Conservation (phyloP, 441 rosid species). For the Manihot esculenta region DNA sequence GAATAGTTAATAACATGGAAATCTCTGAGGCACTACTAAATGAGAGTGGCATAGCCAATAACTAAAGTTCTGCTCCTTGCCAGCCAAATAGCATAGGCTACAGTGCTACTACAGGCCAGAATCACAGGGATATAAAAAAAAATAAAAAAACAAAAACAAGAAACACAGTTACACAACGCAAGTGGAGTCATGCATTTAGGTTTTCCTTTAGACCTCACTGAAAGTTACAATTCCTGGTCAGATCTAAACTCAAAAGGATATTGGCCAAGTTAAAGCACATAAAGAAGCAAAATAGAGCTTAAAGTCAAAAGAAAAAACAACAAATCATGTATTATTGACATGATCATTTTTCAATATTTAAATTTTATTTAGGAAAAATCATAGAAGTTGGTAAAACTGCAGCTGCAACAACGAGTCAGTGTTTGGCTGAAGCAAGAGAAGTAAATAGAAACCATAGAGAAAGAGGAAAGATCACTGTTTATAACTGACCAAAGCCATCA, state of each 20-base stretch:
- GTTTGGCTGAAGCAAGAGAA: neutral
- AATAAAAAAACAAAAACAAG: too few species aligned
- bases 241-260: neutral
- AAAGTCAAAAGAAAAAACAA: neutral
- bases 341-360: neutral
- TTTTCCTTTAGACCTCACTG: neutral
- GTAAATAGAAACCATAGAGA: neutral
- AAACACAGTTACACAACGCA: too few species aligned
- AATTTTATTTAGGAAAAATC: too few species aligned
- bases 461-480: neutral
- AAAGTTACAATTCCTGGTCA: neutral
- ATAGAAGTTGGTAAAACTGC: too few species aligned
- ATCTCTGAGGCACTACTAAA: neutral
- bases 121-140: neutral
- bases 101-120: neutral
- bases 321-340: neutral
- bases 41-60: neutral
- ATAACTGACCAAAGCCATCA: neutral
- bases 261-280: neutral
- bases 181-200: neutral
- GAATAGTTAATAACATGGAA: neutral
- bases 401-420: too few species aligned
- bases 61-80: too few species aligned
- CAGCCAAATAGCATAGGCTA: neutral
- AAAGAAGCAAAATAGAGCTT: neutral